phyloP scores from a whole-genome alignment of 139 green algal genomes.

The Coelastrella sp. region DNA sequence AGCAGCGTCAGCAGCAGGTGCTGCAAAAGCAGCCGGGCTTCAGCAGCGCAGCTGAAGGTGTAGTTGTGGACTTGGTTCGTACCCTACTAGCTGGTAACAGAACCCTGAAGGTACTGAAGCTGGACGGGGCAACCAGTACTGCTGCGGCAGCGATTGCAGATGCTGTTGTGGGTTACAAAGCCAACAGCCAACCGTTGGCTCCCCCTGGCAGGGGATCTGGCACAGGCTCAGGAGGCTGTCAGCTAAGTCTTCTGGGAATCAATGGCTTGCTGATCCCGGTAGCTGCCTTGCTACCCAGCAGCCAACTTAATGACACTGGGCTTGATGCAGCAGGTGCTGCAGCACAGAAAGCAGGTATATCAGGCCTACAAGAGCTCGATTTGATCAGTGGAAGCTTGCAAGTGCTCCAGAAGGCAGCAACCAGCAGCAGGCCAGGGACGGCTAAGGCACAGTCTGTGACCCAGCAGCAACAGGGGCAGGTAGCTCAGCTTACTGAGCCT shows the following conservation, averaged over 20 bases:
- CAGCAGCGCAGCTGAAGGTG: background rate
- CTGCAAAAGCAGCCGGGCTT: too few relatives aligned
- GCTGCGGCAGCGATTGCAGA: background rate
- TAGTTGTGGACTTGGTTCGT: background rate
- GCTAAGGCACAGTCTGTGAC: background rate
- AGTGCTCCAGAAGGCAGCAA: background rate
- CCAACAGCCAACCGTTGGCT: background rate
- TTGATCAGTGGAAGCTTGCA: background rate
- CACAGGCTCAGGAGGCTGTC: background rate
- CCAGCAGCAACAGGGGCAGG: background rate
- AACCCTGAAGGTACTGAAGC: slow-evolving; percentile 4
- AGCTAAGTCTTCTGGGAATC: background rate
- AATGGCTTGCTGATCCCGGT: slow-evolving; percentile 28
- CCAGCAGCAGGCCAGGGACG: background rate
- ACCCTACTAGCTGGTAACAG: background rate
- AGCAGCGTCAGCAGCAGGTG: background rate
- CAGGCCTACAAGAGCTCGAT: background rate
- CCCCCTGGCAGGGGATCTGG: too few relatives aligned
- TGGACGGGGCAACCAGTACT: background rate
- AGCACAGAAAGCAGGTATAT: background rate
- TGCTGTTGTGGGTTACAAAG: background rate
- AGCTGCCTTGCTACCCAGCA: background rate
- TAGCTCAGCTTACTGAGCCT: background rate
- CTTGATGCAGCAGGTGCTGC: background rate
- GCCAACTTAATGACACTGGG: background rate